phyloP scores from a whole-genome alignment of 768 basidiomycete genomes.

The Tephrocybe sp. region DNA sequence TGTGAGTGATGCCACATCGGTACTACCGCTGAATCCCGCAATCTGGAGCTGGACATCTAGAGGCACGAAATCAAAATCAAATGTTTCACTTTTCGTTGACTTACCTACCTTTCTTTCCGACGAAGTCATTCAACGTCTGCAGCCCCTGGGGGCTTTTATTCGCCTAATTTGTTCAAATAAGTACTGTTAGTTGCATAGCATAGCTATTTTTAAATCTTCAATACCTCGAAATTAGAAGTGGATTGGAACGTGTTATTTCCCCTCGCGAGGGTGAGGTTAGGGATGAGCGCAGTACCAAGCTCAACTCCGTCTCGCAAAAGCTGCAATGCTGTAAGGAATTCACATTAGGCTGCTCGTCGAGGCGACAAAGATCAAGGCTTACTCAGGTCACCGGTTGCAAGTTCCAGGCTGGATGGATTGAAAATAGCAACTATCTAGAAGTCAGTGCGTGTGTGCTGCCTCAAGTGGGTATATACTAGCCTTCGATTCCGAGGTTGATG shows the following conservation, averaged over 20 bases:
- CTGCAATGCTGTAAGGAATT: constrained; percentile 42
- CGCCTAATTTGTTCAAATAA: constrained; percentile 33
- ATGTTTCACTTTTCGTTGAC: neutral
- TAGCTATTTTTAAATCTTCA: constrained; percentile 14
- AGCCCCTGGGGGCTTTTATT: constrained; percentile 58
- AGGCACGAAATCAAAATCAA: neutral
- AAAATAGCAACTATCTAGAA: constrained; percentile 46
- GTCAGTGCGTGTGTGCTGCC: neutral
- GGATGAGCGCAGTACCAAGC: constrained; percentile 61
- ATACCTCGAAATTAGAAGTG: constrained; percentile 48
- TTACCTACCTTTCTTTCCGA: constrained; percentile 49
- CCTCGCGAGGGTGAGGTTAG: constrained; percentile 53
- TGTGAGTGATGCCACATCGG: constrained; percentile 52
- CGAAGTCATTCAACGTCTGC: constrained; percentile 66
- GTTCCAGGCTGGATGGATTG: constrained; percentile 67
- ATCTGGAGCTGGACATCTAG: constrained; percentile 57
- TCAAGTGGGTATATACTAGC: constrained; percentile 26
- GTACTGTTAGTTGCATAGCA: constrained; percentile 2
- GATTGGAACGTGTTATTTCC: constrained; percentile 59
- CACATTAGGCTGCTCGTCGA: neutral
- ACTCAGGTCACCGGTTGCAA: constrained; percentile 64
- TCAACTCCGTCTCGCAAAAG: constrained; percentile 46
- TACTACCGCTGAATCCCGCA: constrained; percentile 57
- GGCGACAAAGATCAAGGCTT: constrained; percentile 16
- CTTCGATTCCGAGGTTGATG: constrained; percentile 57